Base-by-base conservation (phyloP, 805 yeast species). In the Candida insectorum region DNA sequence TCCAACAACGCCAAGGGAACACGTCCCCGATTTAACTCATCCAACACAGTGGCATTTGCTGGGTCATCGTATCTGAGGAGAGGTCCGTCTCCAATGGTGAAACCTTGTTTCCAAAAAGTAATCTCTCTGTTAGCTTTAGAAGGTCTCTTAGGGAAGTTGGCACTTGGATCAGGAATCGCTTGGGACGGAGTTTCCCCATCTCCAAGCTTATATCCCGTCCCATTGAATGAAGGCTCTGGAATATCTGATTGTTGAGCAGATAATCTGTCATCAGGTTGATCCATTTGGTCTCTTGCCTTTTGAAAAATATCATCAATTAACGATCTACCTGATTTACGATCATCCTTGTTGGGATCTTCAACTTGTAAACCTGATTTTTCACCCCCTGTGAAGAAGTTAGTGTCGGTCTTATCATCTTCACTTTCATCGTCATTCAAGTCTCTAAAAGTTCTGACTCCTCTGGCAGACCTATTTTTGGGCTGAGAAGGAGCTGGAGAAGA, bases 81-180 rank as follows among this genome's bases (percentile, higher is more conserved):
- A 16, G 77, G 76, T 2, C 97, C 97, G 30, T 89, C 96, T 20
- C 93, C 97, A 16, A 93, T 88, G 42, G 87, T 86, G 61, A 93
- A 93, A 2, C 98, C 98, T 51, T 93, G 91, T 47, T 79, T 82
- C 98, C 98, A 93, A 56, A 93, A 91, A 0, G 95, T 86, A 41
- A 93, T 82, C 26, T 84, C 84, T 51, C 97, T 74, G 12, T 73
- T 71, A 4, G 82, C 96, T 38, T 77, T 79, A 24, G 43, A 36
- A 5, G 67, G 67, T 28, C 47, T 47, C 28, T 44, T 44, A 4
- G 52, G 49, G 14, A 34, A 16, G 23, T 26, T 41, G 5, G 50
- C 43, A 12, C 35, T 39, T 2, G 69, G 56, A 40, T 69, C 71
- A 7, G 50, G 56, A 15, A 63, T 40, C n/a, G 37, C 37, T 40